Percentiles rank a stretch among this genome's conserved stretches.
Conservation (phyloP, 2,329 filamentous ascomycete species). For the Xylariaceae sp. region DNA sequence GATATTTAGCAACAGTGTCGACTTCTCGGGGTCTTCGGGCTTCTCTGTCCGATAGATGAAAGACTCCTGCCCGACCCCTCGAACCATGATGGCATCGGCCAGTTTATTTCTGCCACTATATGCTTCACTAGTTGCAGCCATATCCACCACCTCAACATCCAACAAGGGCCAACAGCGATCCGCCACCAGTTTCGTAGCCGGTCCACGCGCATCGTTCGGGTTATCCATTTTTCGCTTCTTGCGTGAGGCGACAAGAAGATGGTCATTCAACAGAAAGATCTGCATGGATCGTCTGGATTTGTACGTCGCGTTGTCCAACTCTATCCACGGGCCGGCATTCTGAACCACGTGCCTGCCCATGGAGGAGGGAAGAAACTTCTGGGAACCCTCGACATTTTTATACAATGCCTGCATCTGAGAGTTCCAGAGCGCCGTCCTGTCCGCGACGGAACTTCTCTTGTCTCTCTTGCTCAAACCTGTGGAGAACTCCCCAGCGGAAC, state of each 20-base stretch:
- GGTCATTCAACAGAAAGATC: conserved; percentile 92
- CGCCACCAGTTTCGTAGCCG: conserved; percentile 80
- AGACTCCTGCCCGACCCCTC: conserved; percentile 83
- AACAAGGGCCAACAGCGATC: conserved; percentile 93
- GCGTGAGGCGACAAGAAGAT: conserved; percentile 86
- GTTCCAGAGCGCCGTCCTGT: conserved; percentile 71
- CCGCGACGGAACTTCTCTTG: conserved; percentile 87
- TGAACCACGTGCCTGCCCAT: conserved; percentile 92
- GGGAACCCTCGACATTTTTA: conserved; percentile 96
- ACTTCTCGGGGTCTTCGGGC: conserved; percentile 78
- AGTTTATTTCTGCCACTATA: conserved; percentile 67
- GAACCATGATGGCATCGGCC: conserved; percentile 87
- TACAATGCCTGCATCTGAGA: conserved; percentile 82
- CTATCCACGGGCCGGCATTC: conserved; percentile 92
- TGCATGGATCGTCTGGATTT: conserved; percentile 89
- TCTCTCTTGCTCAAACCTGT: conserved; percentile 70
- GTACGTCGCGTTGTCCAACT: conserved; percentile 96
- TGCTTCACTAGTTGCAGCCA: conserved; percentile 70
- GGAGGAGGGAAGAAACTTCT: conserved; percentile 92
- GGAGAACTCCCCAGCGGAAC: conserved; percentile 59
- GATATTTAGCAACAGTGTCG: conserved; percentile 82
- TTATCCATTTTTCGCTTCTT: conserved; percentile 90
- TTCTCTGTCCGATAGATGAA: conserved; percentile 95
- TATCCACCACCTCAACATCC: conserved; percentile 91
- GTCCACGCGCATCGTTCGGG: conserved; percentile 56